phyloP scores from a whole-genome alignment of 495 filamentous ascomycete species.

The Talaromyces liani region DNA sequence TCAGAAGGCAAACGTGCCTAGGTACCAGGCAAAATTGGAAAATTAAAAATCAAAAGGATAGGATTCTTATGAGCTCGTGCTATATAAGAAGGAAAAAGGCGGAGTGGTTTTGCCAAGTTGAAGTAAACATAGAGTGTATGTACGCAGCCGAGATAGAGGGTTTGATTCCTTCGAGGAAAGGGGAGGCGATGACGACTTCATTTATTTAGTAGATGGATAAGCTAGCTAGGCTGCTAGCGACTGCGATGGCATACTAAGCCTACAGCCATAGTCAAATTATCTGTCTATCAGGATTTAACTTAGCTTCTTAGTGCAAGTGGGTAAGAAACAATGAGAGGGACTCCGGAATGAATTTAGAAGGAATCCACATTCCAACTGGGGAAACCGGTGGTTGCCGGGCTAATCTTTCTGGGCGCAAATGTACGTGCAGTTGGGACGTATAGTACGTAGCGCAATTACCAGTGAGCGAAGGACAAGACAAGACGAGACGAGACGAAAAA shows the following conservation, averaged over 20 bases:
- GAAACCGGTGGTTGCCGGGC: background rate
- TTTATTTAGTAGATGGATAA: background rate
- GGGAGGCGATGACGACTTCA: slow-evolving; percentile 5
- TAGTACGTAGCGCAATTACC: background rate
- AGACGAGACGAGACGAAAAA: background rate
- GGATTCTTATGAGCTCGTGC: background rate
- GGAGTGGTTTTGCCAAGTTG: background rate
- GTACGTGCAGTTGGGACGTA: background rate
- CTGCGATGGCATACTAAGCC: background rate
- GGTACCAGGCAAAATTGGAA: background rate
- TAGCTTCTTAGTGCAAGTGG: background rate
- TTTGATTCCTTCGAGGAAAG: background rate
- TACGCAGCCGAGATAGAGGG: background rate
- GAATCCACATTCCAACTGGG: slow-evolving; percentile 2
- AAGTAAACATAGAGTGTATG: background rate
- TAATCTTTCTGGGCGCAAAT: slow-evolving; percentile 2
- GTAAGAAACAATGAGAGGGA: background rate
- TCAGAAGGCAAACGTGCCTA: background rate
- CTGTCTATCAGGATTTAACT: slow-evolving; percentile 1
- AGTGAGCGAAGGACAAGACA: background rate
- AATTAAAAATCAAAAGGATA: background rate
- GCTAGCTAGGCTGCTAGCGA: background rate
- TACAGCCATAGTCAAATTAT: slow-evolving; percentile 1
- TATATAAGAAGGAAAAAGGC: background rate
- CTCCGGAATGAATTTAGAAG: background rate